Evolutionary conservation across 2,329 filamentous ascomycete species (phyloP), one percentile per base, ranked within the genome.

Genomic region (Zasmidium angulare): DNA sequence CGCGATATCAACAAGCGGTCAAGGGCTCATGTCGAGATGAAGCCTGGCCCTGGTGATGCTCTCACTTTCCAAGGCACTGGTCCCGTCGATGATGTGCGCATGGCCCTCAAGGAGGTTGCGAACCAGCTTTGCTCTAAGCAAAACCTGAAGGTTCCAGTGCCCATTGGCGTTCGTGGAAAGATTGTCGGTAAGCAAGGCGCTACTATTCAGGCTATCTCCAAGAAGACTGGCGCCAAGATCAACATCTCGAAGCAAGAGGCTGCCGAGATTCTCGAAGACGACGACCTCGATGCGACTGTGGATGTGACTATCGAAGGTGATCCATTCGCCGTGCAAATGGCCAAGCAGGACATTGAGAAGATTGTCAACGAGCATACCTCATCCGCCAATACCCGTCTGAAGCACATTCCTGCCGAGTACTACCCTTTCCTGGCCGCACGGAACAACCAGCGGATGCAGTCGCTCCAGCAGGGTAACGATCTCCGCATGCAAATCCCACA

Each of bases 111-210:
- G 80, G 92, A 97, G 68, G 84, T 97, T 64, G 89, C 95, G 49
- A 87, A 89, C 70, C 90, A 96, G 72, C 89, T 99, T 68, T 93
- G 93, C 71, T 86, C 87, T 50, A 96, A 90, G 84, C 84, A 87
- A 81, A 82, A 83, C 54, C 82, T 90, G 71, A 88, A 86, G 65
- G 86, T 98, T 51, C 82, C 90, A 1, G 89, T 99, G 65, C 95
- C 93, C 54, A 84, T 88, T 51, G 93, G 91, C 43, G 86, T 91
- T 21, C 87, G 92, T 62, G 86, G 93, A 55, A 89, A 93, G 76
- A 93, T 99, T 76, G 98, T 99, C 73, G 96, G 95, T 68, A 92
- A 91, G 72, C 88, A 89, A 72, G 96, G 96, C 59, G 85, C 91
- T 23, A 93, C 89, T 62, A 96, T 99, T 74, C 93, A 96, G 78